Conservation (phyloP, 1,284 basidiomycete genomes). For the Irpex sp. region DNA sequence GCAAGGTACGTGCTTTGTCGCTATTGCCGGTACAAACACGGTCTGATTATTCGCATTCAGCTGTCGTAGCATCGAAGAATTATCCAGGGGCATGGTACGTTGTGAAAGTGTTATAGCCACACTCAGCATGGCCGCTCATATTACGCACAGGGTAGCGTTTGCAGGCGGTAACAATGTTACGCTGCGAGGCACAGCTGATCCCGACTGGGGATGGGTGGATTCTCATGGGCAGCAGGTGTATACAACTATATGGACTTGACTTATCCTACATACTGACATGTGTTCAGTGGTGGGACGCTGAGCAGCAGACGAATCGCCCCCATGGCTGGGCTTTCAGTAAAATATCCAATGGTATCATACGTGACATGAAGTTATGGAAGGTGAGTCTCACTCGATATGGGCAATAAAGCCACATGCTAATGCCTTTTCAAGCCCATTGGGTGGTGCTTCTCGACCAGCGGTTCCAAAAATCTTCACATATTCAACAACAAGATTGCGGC, state of each 20-base stretch:
- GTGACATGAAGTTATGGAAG: conserved; percentile 60
- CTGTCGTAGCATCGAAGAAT: conserved; percentile 23
- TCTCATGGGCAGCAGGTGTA: conserved; percentile 53
- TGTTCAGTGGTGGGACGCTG: conserved; percentile 56
- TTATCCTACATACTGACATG: neutral
- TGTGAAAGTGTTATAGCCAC: neutral
- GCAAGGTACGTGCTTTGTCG: conserved; percentile 37
- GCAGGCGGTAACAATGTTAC: conserved; percentile 55
- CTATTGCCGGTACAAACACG: neutral
- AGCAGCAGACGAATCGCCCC: conserved; percentile 51
- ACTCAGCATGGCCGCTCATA: neutral
- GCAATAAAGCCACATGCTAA: neutral
- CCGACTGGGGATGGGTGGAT: conserved; percentile 60
- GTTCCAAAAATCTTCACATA: conserved; percentile 44
- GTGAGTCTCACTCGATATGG: conserved; percentile 22
- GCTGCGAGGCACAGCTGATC: conserved; percentile 47
- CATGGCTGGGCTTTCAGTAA: conserved; percentile 51
- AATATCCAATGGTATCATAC: conserved; percentile 49
- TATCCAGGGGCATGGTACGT: conserved; percentile 47
- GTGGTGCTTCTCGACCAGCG: conserved; percentile 54
- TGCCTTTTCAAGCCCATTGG: conserved; percentile 41
- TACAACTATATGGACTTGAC: neutral
- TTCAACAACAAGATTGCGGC: conserved; percentile 55
- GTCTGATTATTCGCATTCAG: neutral
- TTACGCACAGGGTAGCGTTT: conserved; percentile 43